Base-by-base conservation (phyloP, 164 flowering plant species). In the Tetracentron sinense region DNA sequence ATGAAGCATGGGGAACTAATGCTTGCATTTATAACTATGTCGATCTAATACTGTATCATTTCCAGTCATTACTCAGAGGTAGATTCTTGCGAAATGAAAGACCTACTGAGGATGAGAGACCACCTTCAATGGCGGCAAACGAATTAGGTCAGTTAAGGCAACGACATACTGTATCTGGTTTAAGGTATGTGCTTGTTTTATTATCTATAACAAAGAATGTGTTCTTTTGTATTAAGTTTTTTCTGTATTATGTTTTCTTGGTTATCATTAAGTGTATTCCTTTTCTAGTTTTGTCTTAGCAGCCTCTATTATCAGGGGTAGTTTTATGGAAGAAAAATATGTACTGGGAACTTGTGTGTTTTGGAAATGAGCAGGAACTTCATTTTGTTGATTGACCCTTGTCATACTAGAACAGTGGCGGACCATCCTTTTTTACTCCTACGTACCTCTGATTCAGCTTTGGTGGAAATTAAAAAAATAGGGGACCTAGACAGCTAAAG, bases 91-190 rank as follows among this genome's bases (percentile, higher is more conserved):
- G 90, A 54, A 78, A 80, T 77, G 79, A 72, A 65, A 72, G 85
- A 70, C 14, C 69, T 57, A 60, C 42, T 60, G 89, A 80, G 68
- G 80, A 73, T n/a, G 84, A 74, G 72, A 84, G 86, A 72, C 82
- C 84, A 1, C 70, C 78, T 51, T 88, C 96, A 46, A 44, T 68
- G 20, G 90, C 96, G 8, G 91, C 85, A 47, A 83, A 83, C 56
- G 98, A 93, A 76, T 71, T 93, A 59, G 92, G 94, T 54, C 78
- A 83, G 55, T 69, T 93, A 67, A 90, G 95, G 70, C 84, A 83
- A 75, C 77, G 85, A 23, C 88, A 83, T 35, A 81, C 97, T 0
- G 99, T 95, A 19, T 86, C 99, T 78, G 94, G 83, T 72, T 68
- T 92, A 64, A 92, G 97, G 99, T 91, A 77, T 27, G 60, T 48